These are phyloP conservation scores for Inosperma sp. DNA, from an alignment of 768 basidiomycete genomes.

Conservation along the genomic window DNA sequence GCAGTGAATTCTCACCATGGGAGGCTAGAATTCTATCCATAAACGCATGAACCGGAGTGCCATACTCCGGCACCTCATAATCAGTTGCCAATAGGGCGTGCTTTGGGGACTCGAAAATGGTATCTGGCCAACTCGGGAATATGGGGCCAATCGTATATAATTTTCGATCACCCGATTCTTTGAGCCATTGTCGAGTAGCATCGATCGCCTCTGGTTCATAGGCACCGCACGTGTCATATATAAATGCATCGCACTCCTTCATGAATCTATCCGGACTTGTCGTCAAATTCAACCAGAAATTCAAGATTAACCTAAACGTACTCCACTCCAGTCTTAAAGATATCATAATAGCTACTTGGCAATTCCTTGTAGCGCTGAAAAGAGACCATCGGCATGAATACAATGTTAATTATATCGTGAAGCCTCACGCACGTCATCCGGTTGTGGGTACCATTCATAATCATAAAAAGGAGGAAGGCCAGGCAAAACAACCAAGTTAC, in stretches of 20 bases:
- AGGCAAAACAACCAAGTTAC: background rate
- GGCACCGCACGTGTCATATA: background rate
- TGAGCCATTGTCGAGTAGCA: background rate
- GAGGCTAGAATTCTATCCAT: background rate
- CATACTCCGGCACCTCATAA: background rate
- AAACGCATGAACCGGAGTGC: background rate
- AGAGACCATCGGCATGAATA: background rate
- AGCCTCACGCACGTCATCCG: background rate
- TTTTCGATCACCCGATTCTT: background rate
- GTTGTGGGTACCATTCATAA: background rate
- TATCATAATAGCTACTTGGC: background rate
- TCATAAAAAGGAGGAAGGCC: background rate
- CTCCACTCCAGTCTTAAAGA: background rate
- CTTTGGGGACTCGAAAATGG: background rate
- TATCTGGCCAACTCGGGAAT: background rate
- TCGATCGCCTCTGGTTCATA: background rate
- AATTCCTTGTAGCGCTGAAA: background rate
- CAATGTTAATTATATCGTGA: background rate
- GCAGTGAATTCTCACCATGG: background rate
- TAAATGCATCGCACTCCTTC: background rate
- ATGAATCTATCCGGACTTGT: background rate
- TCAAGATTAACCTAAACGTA: background rate
- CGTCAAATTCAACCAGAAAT: background rate
- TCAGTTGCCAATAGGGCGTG: background rate
- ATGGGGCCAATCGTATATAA: background rate